phyloP scores from a whole-genome alignment of 2,329 filamentous ascomycete genomes.

The Cladophialophora carrionii region DNA sequence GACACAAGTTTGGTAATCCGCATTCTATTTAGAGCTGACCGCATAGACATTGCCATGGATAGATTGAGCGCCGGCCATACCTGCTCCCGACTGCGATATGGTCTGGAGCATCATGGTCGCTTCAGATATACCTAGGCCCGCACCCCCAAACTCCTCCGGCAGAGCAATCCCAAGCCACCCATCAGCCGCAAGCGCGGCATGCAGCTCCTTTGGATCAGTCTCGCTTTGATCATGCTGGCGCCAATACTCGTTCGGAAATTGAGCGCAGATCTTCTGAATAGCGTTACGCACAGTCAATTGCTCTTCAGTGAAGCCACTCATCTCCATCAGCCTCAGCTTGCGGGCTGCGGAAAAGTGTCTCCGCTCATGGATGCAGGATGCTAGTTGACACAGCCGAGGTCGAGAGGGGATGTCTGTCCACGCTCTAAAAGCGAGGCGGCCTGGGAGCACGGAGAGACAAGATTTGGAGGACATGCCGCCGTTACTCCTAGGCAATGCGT shows the following conservation, averaged over 20 bases:
- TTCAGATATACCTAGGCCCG: constrained; percentile 74
- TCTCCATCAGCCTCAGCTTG: constrained; percentile 64
- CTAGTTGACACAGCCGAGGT: constrained; percentile 27
- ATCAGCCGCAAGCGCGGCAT: constrained; percentile 71
- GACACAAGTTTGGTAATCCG: neutral
- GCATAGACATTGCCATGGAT: constrained; percentile 72
- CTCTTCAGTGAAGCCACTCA: constrained; percentile 70
- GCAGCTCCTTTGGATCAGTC: constrained; percentile 73
- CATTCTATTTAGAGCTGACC: neutral
- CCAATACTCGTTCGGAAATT: constrained; percentile 78
- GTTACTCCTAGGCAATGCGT: neutral
- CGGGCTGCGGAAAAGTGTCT: constrained; percentile 28
- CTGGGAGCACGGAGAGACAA: constrained; percentile 9
- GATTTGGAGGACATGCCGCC: constrained; percentile 19
- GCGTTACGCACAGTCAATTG: constrained; percentile 74
- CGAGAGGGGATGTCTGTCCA: constrained; percentile 7
- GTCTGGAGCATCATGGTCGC: constrained; percentile 88
- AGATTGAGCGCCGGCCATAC: constrained; percentile 70
- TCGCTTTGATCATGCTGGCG: constrained; percentile 71
- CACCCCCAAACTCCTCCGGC: constrained; percentile 72
- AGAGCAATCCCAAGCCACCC: constrained; percentile 83
- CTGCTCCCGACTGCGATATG: constrained; percentile 75
- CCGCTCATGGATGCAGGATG: neutral
- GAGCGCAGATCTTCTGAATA: constrained; percentile 67
- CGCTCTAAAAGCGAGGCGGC: constrained; percentile 6